Base-by-base conservation (phyloP, 2,329 filamentous ascomycete species). In the Verticillium dahliae region DNA sequence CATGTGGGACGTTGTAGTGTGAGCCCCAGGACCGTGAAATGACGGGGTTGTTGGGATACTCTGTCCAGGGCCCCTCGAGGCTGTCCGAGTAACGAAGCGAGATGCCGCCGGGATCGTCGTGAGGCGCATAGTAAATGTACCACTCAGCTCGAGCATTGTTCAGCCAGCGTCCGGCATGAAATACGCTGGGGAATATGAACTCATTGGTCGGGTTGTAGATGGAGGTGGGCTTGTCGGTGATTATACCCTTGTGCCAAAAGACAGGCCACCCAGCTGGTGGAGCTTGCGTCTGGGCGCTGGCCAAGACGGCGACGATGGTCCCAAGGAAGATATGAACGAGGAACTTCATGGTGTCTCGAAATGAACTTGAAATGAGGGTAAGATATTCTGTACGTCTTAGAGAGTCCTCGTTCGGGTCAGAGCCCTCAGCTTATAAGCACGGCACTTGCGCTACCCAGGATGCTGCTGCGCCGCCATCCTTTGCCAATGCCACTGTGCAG, bases 71-170 rank as follows among this genome's bases (percentile, higher is more conserved):
- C 2, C 65, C 65, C 7, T 62, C 59, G 10, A 66, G 60, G 22
- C 38, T 61, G 22, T 68, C 65, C 6, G 68, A 62, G 58, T 69
- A 70, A 5, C 66, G 61, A 0, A 70, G 57, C 0, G 65, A 68
- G 35, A 70, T 67, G 2, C 68, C 68, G 0, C 68, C 68, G 0
- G 68, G 68, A 22, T 69, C 65, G 1, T 70, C 68, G 54, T 70
- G 68, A 1, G 68, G 68, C 37, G 68, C 68, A n/a, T 69, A 70
- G 65, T 70, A 70, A 1, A 70, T 54, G 35, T 70, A 69, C 68
- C 68, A 69, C 37, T 69, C 65, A 4, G 60, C 68, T 0, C 68
- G 62, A 6, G 68, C 66, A 0, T 63, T 34, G 0, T 66, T 57
- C 1, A 70, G 45, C 15, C 68, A 65, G 1, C 56, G 22, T 13